Evolutionary conservation across 2,329 filamentous ascomycete genomes (phyloP), one percentile per base, ranked within the genome.

Genomic region (Calonectria pseudoreteaudii): DNA sequence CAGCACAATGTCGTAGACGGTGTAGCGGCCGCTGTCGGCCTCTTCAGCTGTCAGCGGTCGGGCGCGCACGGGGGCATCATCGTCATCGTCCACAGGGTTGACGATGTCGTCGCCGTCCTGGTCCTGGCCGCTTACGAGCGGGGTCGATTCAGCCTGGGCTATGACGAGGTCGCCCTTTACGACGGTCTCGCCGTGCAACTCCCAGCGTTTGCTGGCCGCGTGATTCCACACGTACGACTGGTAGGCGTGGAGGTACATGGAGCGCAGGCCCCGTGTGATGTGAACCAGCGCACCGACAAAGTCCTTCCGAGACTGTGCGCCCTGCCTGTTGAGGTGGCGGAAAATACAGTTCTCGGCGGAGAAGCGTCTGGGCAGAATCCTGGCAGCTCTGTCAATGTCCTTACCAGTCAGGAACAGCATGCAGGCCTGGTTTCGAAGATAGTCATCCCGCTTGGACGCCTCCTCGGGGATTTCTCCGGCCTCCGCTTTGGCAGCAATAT

Each of bases 241-340:
- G 85, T 98, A 98, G 7, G 97, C 96, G 83, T 99, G 97, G 20
- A 98, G 93, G 82, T 98, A 99, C 94, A 99, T 98, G 72, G 95
- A 91, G 53, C 95, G 91, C 79, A 98, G 88, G 64, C 94, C 95
- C 23, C 96, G 91, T 30, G 94, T 94, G 75, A 99, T 96, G 68
- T 90, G 90, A 81, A 93, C 90, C 66, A 99, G 85, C 0, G 97
- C 95, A 30, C 96, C 96, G 73, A 94, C 89, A 82, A 91, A 97
- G 84, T 99, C 96, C 53, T 89, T 90, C 49, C 86, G 85, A 28
- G 88, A 87, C 70, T 85, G 81, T 34, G 76, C 81, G 53, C 86
- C 85, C 69, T 87, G 84, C 72, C 88, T 86, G 36, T 88, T 88
- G 7, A 98, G 90, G 80, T 97, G 94, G 70, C 93, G 91, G 74